These are phyloP conservation scores for Cystobasidium sp. DNA, from an alignment of 1,284 basidiomycete species.

Conservation along the genomic window DNA sequence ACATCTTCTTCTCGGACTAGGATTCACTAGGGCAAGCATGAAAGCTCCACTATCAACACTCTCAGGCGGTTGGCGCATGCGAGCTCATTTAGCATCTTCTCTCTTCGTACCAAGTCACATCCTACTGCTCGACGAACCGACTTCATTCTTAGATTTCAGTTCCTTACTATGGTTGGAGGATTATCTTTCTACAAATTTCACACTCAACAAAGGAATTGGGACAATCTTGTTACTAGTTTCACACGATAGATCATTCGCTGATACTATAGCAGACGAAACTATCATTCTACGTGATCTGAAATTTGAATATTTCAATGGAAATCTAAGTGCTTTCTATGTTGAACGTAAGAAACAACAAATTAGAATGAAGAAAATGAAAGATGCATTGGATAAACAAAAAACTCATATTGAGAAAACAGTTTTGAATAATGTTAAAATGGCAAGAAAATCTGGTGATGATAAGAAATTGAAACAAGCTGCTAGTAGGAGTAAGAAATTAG, in stretches of 20 bases:
- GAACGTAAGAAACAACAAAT: constrained; percentile 63
- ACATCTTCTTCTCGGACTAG: constrained; percentile 68
- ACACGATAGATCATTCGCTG: constrained; percentile 73
- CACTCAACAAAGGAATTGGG: constrained; percentile 46
- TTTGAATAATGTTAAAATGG: constrained; percentile 62
- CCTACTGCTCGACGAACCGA: constrained; percentile 60
- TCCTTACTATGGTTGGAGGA: constrained; percentile 58
- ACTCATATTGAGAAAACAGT: constrained; percentile 61
- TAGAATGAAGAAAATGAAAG: constrained; percentile 63
- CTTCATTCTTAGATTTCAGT: constrained; percentile 57
- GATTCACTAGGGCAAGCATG: constrained; percentile 65
- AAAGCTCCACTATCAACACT: constrained; percentile 62
- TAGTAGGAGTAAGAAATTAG: constrained; percentile 68
- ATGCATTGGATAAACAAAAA: constrained; percentile 65
- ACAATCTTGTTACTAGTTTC: constrained; percentile 67
- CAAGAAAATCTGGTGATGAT: constrained; percentile 69
- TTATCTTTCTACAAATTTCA: constrained; percentile 60
- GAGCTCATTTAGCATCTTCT: constrained; percentile 62
- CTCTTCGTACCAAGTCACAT: constrained; percentile 60
- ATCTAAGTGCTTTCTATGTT: constrained; percentile 62
- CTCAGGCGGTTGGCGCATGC: constrained; percentile 73
- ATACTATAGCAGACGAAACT: constrained; percentile 69
- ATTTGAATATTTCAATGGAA: constrained; percentile 68
- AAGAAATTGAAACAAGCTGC: constrained; percentile 65
- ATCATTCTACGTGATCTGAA: constrained; percentile 67